Evolutionary conservation across 164 flowering plant species (phyloP).

Genomic region (Vitis riparia): DNA sequence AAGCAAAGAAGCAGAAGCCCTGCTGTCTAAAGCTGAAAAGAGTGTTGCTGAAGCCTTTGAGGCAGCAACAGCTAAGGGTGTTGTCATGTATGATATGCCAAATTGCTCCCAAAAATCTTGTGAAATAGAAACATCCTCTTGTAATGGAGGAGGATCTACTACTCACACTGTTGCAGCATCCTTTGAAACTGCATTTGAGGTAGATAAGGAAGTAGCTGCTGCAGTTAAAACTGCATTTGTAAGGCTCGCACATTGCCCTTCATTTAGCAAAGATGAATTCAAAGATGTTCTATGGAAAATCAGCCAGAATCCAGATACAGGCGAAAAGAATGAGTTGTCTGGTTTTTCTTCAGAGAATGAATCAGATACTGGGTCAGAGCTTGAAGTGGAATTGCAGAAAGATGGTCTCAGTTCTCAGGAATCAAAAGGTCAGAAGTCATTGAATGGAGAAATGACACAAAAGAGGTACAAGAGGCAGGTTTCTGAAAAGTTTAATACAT

Average conservation of each 20-base stretch:
- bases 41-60: slow-evolving; percentile 76
- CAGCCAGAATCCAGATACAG: slow-evolving; percentile 67
- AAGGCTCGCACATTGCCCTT: slow-evolving; percentile 60
- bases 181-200: slow-evolving; percentile 91
- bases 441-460: slow-evolving; percentile 10
- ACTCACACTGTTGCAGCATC: slow-evolving; percentile 75
- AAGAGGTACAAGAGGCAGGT: slow-evolving; percentile 27
- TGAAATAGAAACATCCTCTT: slow-evolving; percentile 55
- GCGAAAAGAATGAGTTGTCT: slow-evolving; percentile 36
- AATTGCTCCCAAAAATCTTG: slow-evolving; percentile 50
- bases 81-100: slow-evolving; percentile 77
- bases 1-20: slow-evolving; percentile 70
- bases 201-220: slow-evolving; percentile 87
- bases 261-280: slow-evolving; percentile 59
- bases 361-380: slow-evolving; percentile 43
- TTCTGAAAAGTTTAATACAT: slow-evolving; percentile 25
- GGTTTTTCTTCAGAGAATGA: slow-evolving; percentile 56
- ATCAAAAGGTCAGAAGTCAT: slow-evolving; percentile 9
- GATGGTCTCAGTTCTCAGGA: slow-evolving; percentile 16
- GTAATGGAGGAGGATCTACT: slow-evolving; percentile 52
- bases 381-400: slow-evolving; percentile 24
- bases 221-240: slow-evolving; percentile 80
- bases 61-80: slow-evolving; percentile 74
- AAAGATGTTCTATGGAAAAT: slow-evolving; percentile 61
- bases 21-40: slow-evolving; percentile 60